Percentiles rank a stretch among this genome's conserved stretches.
phyloP scores from a whole-genome alignment of 2,329 filamentous ascomycete species.

The Pestalotiopsis sp. region DNA sequence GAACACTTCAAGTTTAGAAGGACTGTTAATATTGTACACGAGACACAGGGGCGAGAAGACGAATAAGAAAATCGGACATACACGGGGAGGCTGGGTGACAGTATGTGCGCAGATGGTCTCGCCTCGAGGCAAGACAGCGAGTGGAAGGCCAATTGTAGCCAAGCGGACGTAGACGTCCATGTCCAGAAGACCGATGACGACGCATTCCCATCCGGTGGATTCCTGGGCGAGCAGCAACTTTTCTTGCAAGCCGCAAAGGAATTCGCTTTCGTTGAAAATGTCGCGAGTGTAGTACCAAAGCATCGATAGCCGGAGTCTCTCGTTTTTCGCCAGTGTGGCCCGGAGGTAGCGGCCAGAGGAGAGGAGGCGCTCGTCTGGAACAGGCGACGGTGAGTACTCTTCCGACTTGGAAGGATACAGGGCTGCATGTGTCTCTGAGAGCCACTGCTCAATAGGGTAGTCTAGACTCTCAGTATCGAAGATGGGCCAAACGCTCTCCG shows the following conservation, averaged over 20 bases:
- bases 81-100: background rate
- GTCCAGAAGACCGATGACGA: slow-evolving; percentile 43
- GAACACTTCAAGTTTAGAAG: slow-evolving; percentile 31
- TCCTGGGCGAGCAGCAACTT: slow-evolving; percentile 41
- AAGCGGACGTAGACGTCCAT: slow-evolving; percentile 42
- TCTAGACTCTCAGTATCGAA: slow-evolving; percentile 4
- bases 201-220: slow-evolving; percentile 44
- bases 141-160: slow-evolving; percentile 39
- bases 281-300: slow-evolving; percentile 45
- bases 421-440: background rate
- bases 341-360: slow-evolving; percentile 22
- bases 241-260: slow-evolving; percentile 40
- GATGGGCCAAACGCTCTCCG: background rate
- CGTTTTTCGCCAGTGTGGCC: slow-evolving; percentile 25
- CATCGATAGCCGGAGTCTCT: slow-evolving; percentile 32
- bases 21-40: slow-evolving; percentile 14
- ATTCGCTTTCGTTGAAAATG: slow-evolving; percentile 37
- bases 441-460: background rate
- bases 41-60: too few relatives aligned
- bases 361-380: background rate
- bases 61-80: background rate
- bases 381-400: background rate
- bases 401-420: background rate
- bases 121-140: slow-evolving; percentile 42
- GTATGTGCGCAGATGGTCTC: slow-evolving; percentile 29